A percentile compares a stretch with the other conserved stretches of the same genome.
These are phyloP conservation scores for Glaciozyma martinii DNA, from an alignment of 768 basidiomycete genomes.

Conservation along the genomic window DNA sequence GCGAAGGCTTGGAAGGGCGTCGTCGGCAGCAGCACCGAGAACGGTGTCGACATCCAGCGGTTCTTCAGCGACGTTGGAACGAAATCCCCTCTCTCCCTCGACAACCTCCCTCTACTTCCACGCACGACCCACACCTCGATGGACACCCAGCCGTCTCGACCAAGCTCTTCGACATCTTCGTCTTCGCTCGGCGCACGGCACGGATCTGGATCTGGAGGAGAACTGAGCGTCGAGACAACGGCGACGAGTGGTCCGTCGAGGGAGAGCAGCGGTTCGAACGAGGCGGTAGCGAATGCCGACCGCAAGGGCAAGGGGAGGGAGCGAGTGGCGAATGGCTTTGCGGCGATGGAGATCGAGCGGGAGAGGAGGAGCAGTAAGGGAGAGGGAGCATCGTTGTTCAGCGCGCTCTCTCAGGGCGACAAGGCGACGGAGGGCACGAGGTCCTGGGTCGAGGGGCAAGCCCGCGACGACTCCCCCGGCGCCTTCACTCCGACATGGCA, in stretches of 20 bases:
- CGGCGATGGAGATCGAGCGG: too few relatives aligned
- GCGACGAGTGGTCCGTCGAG: conserved; percentile 5
- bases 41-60: too few relatives aligned
- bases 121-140: too few relatives aligned
- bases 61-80: too few relatives aligned
- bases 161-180: background rate
- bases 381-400: too few relatives aligned
- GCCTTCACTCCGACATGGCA: background rate
- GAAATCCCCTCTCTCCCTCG: too few relatives aligned
- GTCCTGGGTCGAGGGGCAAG: background rate
- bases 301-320: background rate
- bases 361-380: too few relatives aligned
- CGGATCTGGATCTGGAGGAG: background rate
- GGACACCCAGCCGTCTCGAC: too few relatives aligned
- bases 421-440: background rate
- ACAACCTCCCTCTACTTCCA: too few relatives aligned
- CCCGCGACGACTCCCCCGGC: background rate
- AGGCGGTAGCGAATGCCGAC: background rate
- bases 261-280: background rate
- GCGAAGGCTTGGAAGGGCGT: too few relatives aligned
- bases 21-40: too few relatives aligned
- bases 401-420: background rate
- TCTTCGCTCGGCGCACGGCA: background rate
- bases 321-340: background rate
- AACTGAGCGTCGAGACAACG: background rate